phyloP scores from a whole-genome alignment of 495 filamentous ascomycete genomes.

The Podospora comata region DNA sequence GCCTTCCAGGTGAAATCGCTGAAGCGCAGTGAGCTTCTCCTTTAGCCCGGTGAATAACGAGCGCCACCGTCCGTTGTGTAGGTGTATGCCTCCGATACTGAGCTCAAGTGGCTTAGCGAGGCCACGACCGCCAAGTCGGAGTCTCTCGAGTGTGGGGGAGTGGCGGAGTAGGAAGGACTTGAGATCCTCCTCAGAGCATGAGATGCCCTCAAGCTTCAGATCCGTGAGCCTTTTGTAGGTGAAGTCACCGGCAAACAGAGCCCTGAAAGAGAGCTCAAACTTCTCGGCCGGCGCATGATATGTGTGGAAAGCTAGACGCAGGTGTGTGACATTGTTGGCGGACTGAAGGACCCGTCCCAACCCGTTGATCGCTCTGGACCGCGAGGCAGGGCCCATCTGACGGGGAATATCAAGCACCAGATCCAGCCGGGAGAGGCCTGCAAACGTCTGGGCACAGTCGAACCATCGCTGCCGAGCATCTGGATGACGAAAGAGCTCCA shows the following conservation, averaged over 20 bases:
- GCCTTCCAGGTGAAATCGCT: constrained; percentile 45
- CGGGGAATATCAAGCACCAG: constrained; percentile 40
- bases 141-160: constrained; percentile 37
- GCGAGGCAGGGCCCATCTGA: constrained; percentile 33
- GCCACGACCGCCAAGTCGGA: constrained; percentile 47
- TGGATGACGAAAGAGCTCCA: constrained; percentile 41
- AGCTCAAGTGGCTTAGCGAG: constrained; percentile 39
- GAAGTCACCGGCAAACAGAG: constrained; percentile 36
- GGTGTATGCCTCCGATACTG: constrained; percentile 43
- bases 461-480: constrained; percentile 44
- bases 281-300: constrained; percentile 42
- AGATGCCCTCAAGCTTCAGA: constrained; percentile 44
- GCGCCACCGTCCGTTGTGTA: constrained; percentile 44
- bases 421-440: constrained; percentile 37
- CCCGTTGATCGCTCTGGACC: constrained; percentile 42
- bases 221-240: constrained; percentile 40
- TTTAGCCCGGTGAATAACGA: constrained; percentile 40
- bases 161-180: constrained; percentile 43
- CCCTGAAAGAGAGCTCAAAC: constrained; percentile 40
- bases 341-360: constrained; percentile 46
- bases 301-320: constrained; percentile 45
- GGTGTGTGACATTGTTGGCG: constrained; percentile 34
- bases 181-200: constrained; percentile 45
- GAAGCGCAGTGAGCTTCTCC: constrained; percentile 35
- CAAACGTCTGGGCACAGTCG: constrained; percentile 42